Evolutionary conservation across 768 basidiomycete species (phyloP).

Genomic region (Suillus fuscotomentosus): DNA sequence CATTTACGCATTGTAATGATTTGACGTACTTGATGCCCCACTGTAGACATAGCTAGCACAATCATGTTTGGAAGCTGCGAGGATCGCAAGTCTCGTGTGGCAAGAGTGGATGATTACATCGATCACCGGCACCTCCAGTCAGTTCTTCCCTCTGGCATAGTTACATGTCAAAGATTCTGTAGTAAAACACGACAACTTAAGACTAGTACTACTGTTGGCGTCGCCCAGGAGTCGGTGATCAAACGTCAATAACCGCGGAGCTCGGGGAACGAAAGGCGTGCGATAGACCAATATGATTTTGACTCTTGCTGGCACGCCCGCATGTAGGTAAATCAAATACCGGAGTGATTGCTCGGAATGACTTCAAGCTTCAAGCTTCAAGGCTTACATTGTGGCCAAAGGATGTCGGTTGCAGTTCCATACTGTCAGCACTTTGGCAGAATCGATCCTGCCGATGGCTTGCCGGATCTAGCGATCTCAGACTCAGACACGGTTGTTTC

Average conservation of each 20-base stretch:
- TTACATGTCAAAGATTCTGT: neutral
- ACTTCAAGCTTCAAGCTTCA: neutral
- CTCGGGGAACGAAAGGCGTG: neutral
- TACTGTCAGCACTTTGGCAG: neutral
- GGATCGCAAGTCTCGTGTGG: neutral
- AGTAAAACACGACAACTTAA: neutral
- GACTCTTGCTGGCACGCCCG: neutral
- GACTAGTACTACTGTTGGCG: neutral
- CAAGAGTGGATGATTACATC: neutral
- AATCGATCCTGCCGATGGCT: neutral
- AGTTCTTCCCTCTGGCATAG: neutral
- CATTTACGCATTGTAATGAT: conserved; percentile 1
- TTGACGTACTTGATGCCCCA: neutral
- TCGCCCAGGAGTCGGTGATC: neutral
- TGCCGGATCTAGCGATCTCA: neutral
- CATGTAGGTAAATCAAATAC: neutral
- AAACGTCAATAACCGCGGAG: neutral
- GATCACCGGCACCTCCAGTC: neutral
- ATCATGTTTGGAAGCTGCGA: neutral
- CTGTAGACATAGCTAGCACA: neutral
- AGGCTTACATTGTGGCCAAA: neutral
- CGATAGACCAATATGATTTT: neutral
- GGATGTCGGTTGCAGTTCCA: neutral
- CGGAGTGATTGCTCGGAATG: neutral
- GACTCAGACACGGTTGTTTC: neutral